Base-by-base conservation (phyloP, 768 basidiomycete species). In the Agrocybe praecox region DNA sequence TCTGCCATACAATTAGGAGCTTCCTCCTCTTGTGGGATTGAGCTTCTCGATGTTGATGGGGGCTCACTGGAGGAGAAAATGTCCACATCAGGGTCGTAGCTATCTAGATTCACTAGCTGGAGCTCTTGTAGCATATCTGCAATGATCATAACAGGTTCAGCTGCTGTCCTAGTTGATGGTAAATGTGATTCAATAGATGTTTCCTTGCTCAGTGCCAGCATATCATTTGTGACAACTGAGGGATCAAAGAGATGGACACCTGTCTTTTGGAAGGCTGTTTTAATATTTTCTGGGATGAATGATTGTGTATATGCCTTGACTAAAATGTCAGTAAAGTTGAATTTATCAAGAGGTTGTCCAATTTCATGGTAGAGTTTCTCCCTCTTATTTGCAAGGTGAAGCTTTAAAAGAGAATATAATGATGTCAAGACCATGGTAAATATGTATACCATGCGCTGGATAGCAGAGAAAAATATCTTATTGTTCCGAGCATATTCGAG, bases 361-460 rank as follows among this genome's bases (percentile, higher is more conserved):
- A 49, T 45, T 33, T 43, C 22, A 6, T 63, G 52, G 53, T 76
- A 66, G 46, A 70, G 75, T 11, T 22, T 15, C 8, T 62, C 24
- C 22, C 71, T 64, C 34, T 62, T 64, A 46, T 66, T 26, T 29
- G 65, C 64, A 63, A 62, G 62, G 60, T 18, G 36, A 15, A 36
- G 43, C 61, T 78, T 79, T 68, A 79, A 67, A 52, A 53, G 66
- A 69, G 60, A 79, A 79, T 55, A 72, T 74, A 5, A 74, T 73
- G 11, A 78, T 74, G 59, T 80, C 72, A 23, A 79, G 72, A 12
- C 76, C 74, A 53, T 79, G 77, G 1, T 76, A 61, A 0, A 66
- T 67, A 61, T 78, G 73, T 0, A 71, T 77, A 52, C 72, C 75
- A 49, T 77, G 75, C 5, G 70, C 62, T 58, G 72, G 78, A 55